Evolutionary conservation across 306 rosid species (phyloP).

Genomic region (Vicia faba): DNA sequence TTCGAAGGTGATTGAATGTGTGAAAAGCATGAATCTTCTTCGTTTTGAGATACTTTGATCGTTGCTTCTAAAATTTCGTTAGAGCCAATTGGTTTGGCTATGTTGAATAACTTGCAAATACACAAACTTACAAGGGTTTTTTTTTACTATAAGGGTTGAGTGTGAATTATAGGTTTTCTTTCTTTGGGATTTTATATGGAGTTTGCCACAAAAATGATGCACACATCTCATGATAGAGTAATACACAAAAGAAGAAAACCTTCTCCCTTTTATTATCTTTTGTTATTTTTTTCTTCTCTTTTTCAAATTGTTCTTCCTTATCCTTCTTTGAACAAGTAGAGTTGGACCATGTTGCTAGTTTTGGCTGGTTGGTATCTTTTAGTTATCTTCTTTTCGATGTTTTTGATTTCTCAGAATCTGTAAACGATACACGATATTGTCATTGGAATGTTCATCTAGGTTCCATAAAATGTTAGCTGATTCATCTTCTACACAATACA

Average conservation of each 20-base stretch:
- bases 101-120: slow-evolving; percentile 49
- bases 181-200: slow-evolving; percentile 50
- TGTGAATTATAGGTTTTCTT: slow-evolving; percentile 54
- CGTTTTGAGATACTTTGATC: slow-evolving; percentile 39
- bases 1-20: slow-evolving; percentile 42
- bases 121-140: slow-evolving; percentile 53
- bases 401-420: slow-evolving; percentile 50
- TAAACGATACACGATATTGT: slow-evolving; percentile 51
- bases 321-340: slow-evolving; percentile 34
- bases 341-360: slow-evolving; percentile 39
- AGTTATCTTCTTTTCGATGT: slow-evolving; percentile 31
- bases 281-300: slow-evolving; percentile 10
- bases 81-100: slow-evolving; percentile 59
- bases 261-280: slow-evolving; percentile 34
- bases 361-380: slow-evolving; percentile 41
- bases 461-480: slow-evolving; percentile 34
- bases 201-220: slow-evolving; percentile 50
- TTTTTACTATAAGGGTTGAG: slow-evolving; percentile 55
- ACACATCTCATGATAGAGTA: slow-evolving; percentile 45
- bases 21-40: slow-evolving; percentile 44
- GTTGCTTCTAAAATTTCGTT: slow-evolving; percentile 43
- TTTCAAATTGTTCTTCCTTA: slow-evolving; percentile 28
- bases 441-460: slow-evolving; percentile 45
- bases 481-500: slow-evolving; percentile 26
- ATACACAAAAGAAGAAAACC: slow-evolving; percentile 45